Percentiles rank a stretch among this genome's conserved stretches.
Evolutionary conservation across 495 filamentous ascomycete genomes (phyloP).

Genomic region (Penicillium soppii): DNA sequence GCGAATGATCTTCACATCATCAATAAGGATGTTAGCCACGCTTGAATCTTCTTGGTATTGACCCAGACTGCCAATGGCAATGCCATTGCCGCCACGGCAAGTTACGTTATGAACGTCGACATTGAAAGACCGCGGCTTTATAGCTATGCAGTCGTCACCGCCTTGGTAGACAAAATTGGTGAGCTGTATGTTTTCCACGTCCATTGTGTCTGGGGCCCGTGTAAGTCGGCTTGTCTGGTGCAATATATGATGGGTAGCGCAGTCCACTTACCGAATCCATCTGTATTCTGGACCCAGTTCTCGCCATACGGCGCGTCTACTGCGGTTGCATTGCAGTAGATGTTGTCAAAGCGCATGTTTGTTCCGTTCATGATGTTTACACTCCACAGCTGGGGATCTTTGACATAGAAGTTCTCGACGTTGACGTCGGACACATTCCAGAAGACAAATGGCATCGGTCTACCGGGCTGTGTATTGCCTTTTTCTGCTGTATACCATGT

Average conservation of each 20-base stretch:
- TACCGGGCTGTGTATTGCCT: conserved; percentile 46
- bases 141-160: conserved; percentile 58
- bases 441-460: conserved; percentile 61
- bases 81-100: conserved; percentile 55
- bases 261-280: conserved; percentile 44
- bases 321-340: conserved; percentile 49
- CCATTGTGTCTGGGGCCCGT: conserved; percentile 49
- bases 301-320: conserved; percentile 48
- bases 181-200: conserved; percentile 48
- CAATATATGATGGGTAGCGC: neutral
- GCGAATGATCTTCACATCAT: conserved; percentile 45
- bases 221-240: neutral
- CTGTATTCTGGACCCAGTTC: conserved; percentile 62
- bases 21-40: conserved; percentile 46
- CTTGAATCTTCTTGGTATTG: conserved; percentile 57
- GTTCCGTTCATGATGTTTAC: conserved; percentile 61
- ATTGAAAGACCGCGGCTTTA: conserved; percentile 57
- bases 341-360: conserved; percentile 53
- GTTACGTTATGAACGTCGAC: conserved; percentile 51
- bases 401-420: conserved; percentile 53
- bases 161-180: conserved; percentile 59
- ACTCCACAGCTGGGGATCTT: conserved; percentile 53
- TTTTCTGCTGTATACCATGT: conserved; percentile 47
- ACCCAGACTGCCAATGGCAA: conserved; percentile 56
- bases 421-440: conserved; percentile 58